Base-by-base conservation (phyloP, 2,329 filamentous ascomycete species). In the Aspergillus calidoustus region DNA sequence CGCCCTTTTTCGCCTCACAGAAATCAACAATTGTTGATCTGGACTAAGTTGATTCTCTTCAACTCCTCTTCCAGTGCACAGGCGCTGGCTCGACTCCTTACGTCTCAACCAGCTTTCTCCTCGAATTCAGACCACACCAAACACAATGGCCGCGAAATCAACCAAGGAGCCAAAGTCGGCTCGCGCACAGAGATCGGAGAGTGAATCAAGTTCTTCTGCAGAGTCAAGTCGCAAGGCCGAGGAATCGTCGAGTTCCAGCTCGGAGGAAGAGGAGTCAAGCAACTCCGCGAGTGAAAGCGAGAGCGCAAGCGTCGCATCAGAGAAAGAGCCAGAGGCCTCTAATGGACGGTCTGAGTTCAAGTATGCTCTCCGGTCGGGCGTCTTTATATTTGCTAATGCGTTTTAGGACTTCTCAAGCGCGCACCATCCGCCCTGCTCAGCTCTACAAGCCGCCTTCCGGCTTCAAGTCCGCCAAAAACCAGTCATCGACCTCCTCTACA, bases 401-500 rank as follows among this genome's bases (percentile, higher is more conserved):
- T 22, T 53, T 63, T 43, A 31, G 57, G 23, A 11, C 43, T 19
- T 59, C 49, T 23, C 31, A 59, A 54, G 9, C 57, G 38, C 43
- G 31, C n/a, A 17, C 57, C 7, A 62, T 70, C 59, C 66, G 75
- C 57, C 69, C 72, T 31, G 63, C 74, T 9, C 72, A 76, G 64
- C 68, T 74, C 13, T 82, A 77, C 73, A 76, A 76, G 65, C 72
- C 79, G 4, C 80, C 80, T 1, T 64, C 67, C n/a, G 80, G 79
- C 30, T 82, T 81, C 70, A 77, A 77, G 57, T 57, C 73, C 43
- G 65, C 73, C 51, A 74, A 75, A 60, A 74, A 73, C 57, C 71
- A 73, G 47, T 66, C 72, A 5, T 70, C 73, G 30, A 74, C 74
- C 50, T 74, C 76, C 3, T 69, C 63, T 50, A 67, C 72, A 48